Base-by-base conservation (phyloP, 208 protist species). In the Leishmania guyanensis region DNA sequence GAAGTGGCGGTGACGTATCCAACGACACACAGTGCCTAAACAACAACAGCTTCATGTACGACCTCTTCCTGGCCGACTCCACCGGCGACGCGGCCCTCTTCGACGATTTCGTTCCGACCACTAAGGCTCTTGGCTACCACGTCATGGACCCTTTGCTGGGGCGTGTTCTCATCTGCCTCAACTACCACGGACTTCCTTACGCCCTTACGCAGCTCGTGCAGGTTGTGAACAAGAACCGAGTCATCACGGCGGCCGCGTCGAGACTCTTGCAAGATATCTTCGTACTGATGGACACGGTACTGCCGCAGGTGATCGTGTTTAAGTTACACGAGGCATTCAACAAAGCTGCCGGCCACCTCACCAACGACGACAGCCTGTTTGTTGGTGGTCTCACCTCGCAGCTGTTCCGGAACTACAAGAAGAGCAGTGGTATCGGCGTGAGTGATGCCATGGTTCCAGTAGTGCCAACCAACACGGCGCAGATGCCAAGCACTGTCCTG, bases 281-380 rank as follows among this genome's bases (percentile, higher is more conserved):
- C 43, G 89, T 95, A 71, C 88, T 98, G 26, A 96, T 96, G 93
- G 95, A 98, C 82, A 98, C 92, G 0, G 86, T 96, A 58, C 89
- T 98, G 76, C 92, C 95, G 43, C 86, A 89, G 80, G 83, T 80
- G 64, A 93, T 91, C n/a, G 93, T 95, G 16, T 85, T 87, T 76
- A 75, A 87, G 46, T 78, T 98, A 70, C 93, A 98, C 87, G 92
- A 91, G 79, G 84, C 89, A 22, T 90, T 97, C 64, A 98, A 95
- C 85, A 77, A 81, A 29, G 91, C 90, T 6, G 90, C 96, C 33
- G 95, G 94, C 39, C 87, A 87, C 17, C 84, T 96, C 17, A 84
- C 89, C 9, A 83, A 86, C 54, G 82, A 92, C 62, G 89, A 91
- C 5, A 88, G 90, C 73, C 84, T 92, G n/a, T 94, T 93, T 53